Conservation (phyloP, 1,284 basidiomycete species). For the Inonotus obliquus region DNA sequence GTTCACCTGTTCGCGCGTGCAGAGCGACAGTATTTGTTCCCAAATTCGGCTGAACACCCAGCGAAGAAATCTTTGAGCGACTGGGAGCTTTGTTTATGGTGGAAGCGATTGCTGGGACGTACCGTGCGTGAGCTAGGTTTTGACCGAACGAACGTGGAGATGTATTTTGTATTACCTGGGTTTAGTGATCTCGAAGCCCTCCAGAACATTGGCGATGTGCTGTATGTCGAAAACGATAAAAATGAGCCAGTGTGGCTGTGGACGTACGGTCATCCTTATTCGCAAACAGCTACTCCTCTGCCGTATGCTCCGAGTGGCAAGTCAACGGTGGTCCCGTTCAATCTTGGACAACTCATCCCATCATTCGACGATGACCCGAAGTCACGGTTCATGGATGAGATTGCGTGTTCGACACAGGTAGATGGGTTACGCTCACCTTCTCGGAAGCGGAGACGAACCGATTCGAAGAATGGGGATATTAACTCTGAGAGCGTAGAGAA, state of each 20-base stretch:
- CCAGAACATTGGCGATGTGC: constrained; percentile 45
- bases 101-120: constrained; percentile 70
- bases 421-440: constrained; percentile 57
- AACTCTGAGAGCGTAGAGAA: constrained; percentile 28
- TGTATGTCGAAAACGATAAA: constrained; percentile 16
- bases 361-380: constrained; percentile 93
- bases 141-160: constrained; percentile 3
- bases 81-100: constrained; percentile 85
- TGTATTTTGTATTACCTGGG: constrained; percentile 71
- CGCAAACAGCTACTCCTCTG: constrained; percentile 49
- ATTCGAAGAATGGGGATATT: constrained; percentile 19
- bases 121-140: constrained; percentile 41
- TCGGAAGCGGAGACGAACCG: constrained; percentile 45
- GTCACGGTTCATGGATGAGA: constrained; percentile 84
- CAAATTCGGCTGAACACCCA: constrained; percentile 74
- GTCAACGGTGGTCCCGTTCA: constrained; percentile 25
- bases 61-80: constrained; percentile 80
- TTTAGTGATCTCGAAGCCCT: constrained; percentile 66
- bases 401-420: constrained; percentile 64
- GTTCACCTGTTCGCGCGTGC: constrained; percentile 90
- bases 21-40: constrained; percentile 92
- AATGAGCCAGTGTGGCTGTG: constrained; percentile 50
- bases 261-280: constrained; percentile 77
- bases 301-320: constrained; percentile 43
- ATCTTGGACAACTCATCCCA: constrained; percentile 76